These are phyloP conservation scores for Linderniella brevidens DNA, from an alignment of 257 asterid species.

Conservation along the genomic window DNA sequence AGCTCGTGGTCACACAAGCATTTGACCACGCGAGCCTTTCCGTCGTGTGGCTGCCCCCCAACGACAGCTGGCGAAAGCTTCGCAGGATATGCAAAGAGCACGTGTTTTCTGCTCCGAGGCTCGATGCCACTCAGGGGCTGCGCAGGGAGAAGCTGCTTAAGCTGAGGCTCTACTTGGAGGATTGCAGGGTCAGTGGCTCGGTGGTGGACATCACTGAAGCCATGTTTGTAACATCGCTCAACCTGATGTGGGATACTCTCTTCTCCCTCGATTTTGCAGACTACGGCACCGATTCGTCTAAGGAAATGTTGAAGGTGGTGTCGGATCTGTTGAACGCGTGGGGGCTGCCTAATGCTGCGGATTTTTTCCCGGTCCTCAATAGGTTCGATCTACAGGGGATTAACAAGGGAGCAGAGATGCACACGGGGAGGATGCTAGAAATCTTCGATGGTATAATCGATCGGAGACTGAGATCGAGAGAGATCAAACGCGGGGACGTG, in stretches of 20 bases:
- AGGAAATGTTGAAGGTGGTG: conserved; percentile 10
- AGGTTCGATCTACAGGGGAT: conserved; percentile 13
- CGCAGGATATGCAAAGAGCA: conserved; percentile 19
- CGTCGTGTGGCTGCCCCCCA: conserved; percentile 11
- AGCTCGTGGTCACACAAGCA: background rate
- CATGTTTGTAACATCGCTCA: conserved; percentile 9
- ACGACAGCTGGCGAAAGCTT: conserved; percentile 10
- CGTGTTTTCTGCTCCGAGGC: conserved; percentile 6
- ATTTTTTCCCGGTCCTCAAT: conserved; percentile 12
- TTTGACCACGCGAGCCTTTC: conserved; percentile 11
- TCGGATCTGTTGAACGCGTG: background rate
- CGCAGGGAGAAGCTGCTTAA: conserved; percentile 13
- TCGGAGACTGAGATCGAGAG: background rate
- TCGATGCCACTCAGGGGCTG: conserved; percentile 11
- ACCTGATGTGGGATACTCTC: conserved; percentile 13
- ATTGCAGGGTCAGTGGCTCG: conserved; percentile 2
- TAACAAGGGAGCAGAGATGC: background rate
- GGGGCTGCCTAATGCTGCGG: conserved; percentile 11
- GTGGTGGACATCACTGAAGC: conserved; percentile 12
- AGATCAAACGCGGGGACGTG: conserved; percentile 9
- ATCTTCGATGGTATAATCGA: conserved; percentile 12
- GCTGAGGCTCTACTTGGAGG: background rate
- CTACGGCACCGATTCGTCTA: conserved; percentile 7
- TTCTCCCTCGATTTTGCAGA: conserved; percentile 18
- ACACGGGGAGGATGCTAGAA: background rate